These are phyloP conservation scores for Trichophaea hybrida DNA, from an alignment of 2,329 filamentous ascomycete species.

Conservation along the genomic window DNA sequence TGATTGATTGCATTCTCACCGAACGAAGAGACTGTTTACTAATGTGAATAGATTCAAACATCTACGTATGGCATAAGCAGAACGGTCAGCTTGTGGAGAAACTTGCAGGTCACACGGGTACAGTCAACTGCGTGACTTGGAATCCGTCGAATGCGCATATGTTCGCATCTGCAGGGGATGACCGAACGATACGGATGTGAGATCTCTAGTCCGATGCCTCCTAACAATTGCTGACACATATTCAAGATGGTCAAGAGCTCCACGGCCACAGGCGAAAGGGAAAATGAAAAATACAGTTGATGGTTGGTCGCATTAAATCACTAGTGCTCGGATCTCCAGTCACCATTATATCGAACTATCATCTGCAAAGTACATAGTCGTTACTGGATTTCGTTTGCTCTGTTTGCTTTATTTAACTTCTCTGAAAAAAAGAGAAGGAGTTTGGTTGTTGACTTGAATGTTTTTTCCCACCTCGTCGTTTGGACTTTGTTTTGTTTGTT, in stretches of 20 bases:
- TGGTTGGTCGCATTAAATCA: background rate
- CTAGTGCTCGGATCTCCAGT: background rate
- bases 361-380: background rate
- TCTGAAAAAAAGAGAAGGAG: background rate
- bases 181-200: constrained; percentile 72
- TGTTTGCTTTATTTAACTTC: background rate
- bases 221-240: constrained; percentile 5
- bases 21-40: background rate
- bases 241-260: constrained; percentile 23
- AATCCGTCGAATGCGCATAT: constrained; percentile 68
- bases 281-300: constrained; percentile 15
- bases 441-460: background rate
- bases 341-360: background rate
- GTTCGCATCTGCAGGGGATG: constrained; percentile 85
- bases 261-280: constrained; percentile 20
- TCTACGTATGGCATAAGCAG: constrained; percentile 85
- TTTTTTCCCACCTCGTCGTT: background rate
- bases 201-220: constrained; percentile 29
- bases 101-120: constrained; percentile 59
- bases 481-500: background rate
- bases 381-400: background rate
- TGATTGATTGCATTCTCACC: constrained; percentile 26
- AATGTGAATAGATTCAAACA: constrained; percentile 39
- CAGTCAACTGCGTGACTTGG: constrained; percentile 80
- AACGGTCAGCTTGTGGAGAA: constrained; percentile 62